These are phyloP conservation scores for Chlorella sp. DNA, from an alignment of 139 green algal genomes.

Conservation along the genomic window DNA sequence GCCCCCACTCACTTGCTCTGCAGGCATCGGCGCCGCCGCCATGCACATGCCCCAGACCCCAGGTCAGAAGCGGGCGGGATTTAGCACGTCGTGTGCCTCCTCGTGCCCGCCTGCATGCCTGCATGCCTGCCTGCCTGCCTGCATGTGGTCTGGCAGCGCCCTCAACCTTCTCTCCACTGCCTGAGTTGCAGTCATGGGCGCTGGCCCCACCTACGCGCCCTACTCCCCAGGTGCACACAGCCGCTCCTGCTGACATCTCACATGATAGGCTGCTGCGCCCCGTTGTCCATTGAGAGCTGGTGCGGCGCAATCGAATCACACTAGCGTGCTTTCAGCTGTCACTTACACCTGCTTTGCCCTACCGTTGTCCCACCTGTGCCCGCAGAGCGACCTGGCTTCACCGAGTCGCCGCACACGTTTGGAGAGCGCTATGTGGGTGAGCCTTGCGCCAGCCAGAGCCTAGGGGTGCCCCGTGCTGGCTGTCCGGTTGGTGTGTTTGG, in stretches of 20 bases:
- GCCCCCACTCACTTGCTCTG: background rate
- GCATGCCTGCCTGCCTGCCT: background rate
- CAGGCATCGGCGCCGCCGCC: constrained; percentile 5
- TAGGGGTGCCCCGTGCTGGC: no score
- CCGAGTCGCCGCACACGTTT: background rate
- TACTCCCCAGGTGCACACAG: background rate
- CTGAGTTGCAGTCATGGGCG: background rate
- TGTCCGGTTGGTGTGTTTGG: no score
- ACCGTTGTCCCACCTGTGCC: background rate
- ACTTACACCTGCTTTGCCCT: background rate
- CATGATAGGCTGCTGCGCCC: background rate
- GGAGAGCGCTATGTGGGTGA: constrained; percentile 1
- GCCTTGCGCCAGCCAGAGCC: background rate
- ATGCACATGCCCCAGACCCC: background rate
- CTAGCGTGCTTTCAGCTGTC: background rate
- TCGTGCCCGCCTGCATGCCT: background rate
- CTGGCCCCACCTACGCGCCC: background rate
- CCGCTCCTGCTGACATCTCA: background rate
- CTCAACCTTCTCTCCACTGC: background rate
- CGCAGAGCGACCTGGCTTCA: background rate
- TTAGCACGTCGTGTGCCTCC: background rate
- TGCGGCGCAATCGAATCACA: background rate
- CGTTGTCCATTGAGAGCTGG: no score
- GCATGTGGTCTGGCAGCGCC: background rate
- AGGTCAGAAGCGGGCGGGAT: background rate